phyloP scores from a whole-genome alignment of 805 yeast species.

The Myxozyma melibiosi region DNA sequence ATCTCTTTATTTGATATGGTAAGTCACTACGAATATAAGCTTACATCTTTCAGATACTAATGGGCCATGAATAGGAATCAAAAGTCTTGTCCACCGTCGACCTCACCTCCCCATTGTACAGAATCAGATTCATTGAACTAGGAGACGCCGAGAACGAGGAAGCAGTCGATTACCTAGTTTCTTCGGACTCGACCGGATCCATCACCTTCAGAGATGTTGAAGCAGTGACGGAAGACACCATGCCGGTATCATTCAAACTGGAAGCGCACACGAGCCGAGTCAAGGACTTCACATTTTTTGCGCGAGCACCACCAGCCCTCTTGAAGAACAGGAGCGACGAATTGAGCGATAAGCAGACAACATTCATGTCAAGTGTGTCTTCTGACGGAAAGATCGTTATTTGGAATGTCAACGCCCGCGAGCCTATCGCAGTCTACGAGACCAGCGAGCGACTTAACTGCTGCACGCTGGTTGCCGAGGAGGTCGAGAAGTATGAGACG shows the following conservation, averaged over 20 bases:
- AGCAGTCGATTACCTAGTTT: slow-evolving; percentile 55
- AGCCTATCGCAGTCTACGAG: slow-evolving; percentile 86
- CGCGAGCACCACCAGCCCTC: slow-evolving; percentile 13
- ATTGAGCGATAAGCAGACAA: slow-evolving; percentile 37
- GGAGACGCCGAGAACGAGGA: slow-evolving; percentile 39
- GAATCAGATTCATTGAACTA: slow-evolving; percentile 55
- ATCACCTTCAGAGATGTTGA: slow-evolving; percentile 56
- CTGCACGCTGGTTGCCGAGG: slow-evolving; percentile 69
- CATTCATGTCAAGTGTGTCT: slow-evolving; percentile 75
- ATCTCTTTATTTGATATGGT: slow-evolving; percentile 56
- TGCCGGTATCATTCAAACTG: slow-evolving; percentile 52
- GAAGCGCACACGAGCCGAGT: slow-evolving; percentile 85
- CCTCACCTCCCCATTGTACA: slow-evolving; percentile 61
- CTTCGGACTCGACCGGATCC: slow-evolving; percentile 73
- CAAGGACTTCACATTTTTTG: slow-evolving; percentile 64
- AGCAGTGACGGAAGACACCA: slow-evolving; percentile 34
- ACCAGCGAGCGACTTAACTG: slow-evolving; percentile 92
- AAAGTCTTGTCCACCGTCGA: slow-evolving; percentile 41
- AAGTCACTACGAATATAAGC: background rate
- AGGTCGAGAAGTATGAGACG: slow-evolving; percentile 60
- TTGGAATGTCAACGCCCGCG: slow-evolving; percentile 71
- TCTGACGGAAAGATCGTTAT: slow-evolving; percentile 93
- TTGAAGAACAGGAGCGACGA: background rate
- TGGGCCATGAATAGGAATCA: slow-evolving; percentile 12
- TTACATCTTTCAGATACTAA: slow-evolving; percentile 51